A percentile compares a stretch with the other conserved stretches of the same genome.
These are phyloP conservation scores for Wickerhamomyces canadensis DNA, from an alignment of 805 yeast genomes.

Conservation along the genomic window DNA sequence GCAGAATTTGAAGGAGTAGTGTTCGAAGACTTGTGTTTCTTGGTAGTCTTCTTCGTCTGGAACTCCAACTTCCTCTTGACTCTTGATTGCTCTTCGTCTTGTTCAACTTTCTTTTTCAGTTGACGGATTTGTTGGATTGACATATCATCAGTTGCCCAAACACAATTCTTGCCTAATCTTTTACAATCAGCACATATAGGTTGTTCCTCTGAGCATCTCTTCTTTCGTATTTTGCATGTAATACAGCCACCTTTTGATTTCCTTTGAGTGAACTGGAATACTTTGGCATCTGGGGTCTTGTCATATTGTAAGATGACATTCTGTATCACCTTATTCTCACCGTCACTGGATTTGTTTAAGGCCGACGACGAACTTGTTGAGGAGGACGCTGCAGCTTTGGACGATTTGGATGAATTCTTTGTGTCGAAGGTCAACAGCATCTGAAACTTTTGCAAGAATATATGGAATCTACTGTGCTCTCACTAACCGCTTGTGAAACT, in stretches of 20 bases:
- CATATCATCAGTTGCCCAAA: slow-evolving; percentile 54
- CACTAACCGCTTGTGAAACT: no score
- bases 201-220: slow-evolving; percentile 67
- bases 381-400: neutral
- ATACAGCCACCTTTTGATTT: slow-evolving; percentile 58
- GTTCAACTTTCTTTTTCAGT: slow-evolving; percentile 23
- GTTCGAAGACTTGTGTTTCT: neutral
- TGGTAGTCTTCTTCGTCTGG: neutral
- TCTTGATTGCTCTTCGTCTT: slow-evolving; percentile 14
- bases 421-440: neutral
- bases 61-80: slow-evolving; percentile 3
- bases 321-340: slow-evolving; percentile 8
- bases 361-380: neutral
- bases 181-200: slow-evolving; percentile 67
- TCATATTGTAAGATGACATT: slow-evolving; percentile 12
- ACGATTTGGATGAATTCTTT: neutral
- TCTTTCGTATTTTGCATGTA: slow-evolving; percentile 64
- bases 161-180: slow-evolving; percentile 58
- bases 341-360: no score
- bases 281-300: slow-evolving; percentile 13
- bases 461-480: no score
- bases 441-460: no score
- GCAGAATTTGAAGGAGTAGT: no score
- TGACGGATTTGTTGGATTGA: slow-evolving; percentile 25
- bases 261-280: slow-evolving; percentile 24